Evolutionary conservation across 176 grass and related monocot species (phyloP).

Genomic region (Triticum monococcum): DNA sequence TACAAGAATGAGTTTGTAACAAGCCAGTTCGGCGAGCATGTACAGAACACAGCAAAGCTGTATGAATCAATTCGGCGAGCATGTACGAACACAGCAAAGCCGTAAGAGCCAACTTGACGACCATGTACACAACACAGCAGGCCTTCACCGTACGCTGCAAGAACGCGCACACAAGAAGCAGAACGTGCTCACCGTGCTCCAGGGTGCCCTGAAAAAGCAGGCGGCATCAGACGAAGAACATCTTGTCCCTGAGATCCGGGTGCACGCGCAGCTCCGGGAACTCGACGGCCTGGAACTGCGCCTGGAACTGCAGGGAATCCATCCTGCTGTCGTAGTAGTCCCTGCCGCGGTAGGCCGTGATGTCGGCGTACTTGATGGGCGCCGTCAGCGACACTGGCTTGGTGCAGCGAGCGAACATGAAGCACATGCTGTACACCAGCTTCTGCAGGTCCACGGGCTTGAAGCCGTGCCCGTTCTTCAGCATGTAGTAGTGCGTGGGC

Average conservation of each 20-base stretch:
- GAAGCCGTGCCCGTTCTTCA: slow-evolving; percentile 44
- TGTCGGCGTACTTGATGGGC: slow-evolving; percentile 58
- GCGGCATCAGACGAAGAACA: slow-evolving; percentile 56
- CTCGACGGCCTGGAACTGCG: not conserved
- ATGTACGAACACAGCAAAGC: not conserved
- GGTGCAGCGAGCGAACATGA: slow-evolving; percentile 59
- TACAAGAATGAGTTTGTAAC: not conserved
- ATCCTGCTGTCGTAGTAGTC: slow-evolving; percentile 46
- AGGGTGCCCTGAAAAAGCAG: not conserved
- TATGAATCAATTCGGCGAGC: not conserved
- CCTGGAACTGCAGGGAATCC: not conserved
- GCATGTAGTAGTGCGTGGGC: slow-evolving; percentile 57
- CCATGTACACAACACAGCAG: too few relatives aligned
- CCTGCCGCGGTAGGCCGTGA: slow-evolving; percentile 46
- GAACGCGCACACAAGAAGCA: not conserved
- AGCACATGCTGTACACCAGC: slow-evolving; percentile 59
- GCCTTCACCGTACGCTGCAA: not conserved
- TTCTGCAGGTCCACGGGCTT: slow-evolving; percentile 44
- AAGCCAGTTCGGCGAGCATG: not conserved
- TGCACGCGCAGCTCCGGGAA: slow-evolving; percentile 37
- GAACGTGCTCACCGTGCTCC: not conserved
- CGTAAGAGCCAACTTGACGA: not conserved
- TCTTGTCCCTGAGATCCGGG: slow-evolving; percentile 34
- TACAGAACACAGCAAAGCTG: not conserved
- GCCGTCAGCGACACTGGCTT: slow-evolving; percentile 62